Percentiles rank a stretch among this genome's conserved stretches.
These are phyloP conservation scores for Phytophthora hybrid DNA, from an alignment of 352 stramenopile genomes.

Conservation along the genomic window DNA sequence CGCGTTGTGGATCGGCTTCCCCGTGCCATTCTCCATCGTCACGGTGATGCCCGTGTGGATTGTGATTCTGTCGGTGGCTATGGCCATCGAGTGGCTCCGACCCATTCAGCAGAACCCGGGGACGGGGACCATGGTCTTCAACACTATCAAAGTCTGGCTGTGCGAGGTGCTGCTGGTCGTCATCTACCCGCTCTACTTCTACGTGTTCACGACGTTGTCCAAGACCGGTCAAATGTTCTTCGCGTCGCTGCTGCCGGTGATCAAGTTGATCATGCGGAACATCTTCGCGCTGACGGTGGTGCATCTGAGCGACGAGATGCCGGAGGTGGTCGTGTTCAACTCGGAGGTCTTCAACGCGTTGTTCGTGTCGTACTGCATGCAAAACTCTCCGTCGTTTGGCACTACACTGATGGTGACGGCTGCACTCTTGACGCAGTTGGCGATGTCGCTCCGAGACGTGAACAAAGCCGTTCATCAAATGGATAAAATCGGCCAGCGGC, in stretches of 20 bases:
- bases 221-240: constrained; percentile 15
- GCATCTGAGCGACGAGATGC: constrained; percentile 36
- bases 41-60: constrained; percentile 19
- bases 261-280: constrained; percentile 39
- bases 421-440: constrained; percentile 14
- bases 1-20: constrained; percentile 18
- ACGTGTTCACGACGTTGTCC: constrained; percentile 35
- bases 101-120: constrained; percentile 19
- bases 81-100: constrained; percentile 17
- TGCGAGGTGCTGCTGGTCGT: constrained; percentile 27
- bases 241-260: constrained; percentile 28
- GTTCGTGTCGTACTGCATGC: constrained; percentile 42
- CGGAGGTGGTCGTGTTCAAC: constrained; percentile 35
- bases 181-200: constrained; percentile 38
- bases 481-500: constrained; percentile 13
- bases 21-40: constrained; percentile 28
- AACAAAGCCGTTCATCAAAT: constrained; percentile 11
- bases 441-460: constrained; percentile 28
- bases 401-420: constrained; percentile 28
- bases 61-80: neutral
- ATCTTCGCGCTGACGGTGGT: constrained; percentile 25
- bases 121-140: constrained; percentile 16
- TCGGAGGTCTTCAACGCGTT: constrained; percentile 36
- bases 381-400: constrained; percentile 31
- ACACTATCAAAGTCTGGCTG: constrained; percentile 30